Evolutionary conservation across 2,329 filamentous ascomycete genomes (phyloP), one percentile per base, ranked within the genome.

Genomic region (Beauveria brongniartii): DNA sequence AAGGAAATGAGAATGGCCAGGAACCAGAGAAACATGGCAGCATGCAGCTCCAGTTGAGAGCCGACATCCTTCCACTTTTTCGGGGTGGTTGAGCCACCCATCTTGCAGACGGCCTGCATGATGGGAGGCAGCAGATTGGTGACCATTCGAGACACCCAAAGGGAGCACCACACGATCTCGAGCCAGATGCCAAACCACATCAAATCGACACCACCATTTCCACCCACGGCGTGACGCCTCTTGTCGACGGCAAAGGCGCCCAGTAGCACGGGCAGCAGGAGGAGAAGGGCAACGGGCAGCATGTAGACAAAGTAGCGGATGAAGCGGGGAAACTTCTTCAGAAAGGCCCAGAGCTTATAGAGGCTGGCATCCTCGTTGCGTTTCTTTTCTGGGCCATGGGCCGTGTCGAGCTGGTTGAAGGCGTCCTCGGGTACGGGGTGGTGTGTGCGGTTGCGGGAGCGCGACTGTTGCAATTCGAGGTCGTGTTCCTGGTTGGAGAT

Each of bases 121-220:
- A 77, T 60, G 28, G 70, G 73, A 0, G 82, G 82, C 65, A 84
- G 73, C 41, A 82, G 69, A 28, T 79, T 77, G 3, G 80, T 82
- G 47, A 79, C 65, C 69, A 84, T 82, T 14, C 82, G 78, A 1
- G 80, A 88, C 22, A 88, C 87, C 93, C 93, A 97, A 0, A 97
- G 79, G 0, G 91, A 91, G 64, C 93, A 80, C 93, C 93, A 97
- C 28, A 97, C 82, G 47, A 96, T 91, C 73, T 96, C 90, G 20
- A 97, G 81, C 93, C 93, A 97, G 64, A 97, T 91, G 34, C 90
- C 90, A 70, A 97, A 97, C 93, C 93, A 97, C 63, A 91, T 77
- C 50, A 97, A 77, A 64, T 85, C 70, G 0, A 96, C 91, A 22
- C 88, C 91, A 1, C 91, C 91, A 3, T 88, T 82, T 1, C 81